Evolutionary conservation across 208 protist species (phyloP), one percentile per base, ranked within the genome.

Genomic region (Acanthamoeba triangularis): DNA sequence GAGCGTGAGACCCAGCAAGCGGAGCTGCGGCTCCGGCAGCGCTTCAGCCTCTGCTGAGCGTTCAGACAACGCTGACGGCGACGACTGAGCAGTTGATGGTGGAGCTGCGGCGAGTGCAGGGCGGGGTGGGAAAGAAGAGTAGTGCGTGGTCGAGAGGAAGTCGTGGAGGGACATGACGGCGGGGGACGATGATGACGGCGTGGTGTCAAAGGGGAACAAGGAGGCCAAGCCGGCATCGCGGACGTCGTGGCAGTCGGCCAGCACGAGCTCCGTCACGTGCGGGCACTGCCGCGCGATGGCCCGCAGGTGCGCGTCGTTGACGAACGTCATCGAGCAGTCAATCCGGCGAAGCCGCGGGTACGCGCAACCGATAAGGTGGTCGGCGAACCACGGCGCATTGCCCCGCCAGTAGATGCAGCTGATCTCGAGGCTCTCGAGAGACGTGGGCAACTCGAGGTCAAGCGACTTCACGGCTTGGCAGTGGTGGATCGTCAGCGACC

Each of bases 321-420:
- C 35, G 41, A 30, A 52, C 33, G 74, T 84, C 74, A 84, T 84
- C 16, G 74, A 54, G n/a, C 35, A 52, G 74, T 84, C 74, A 23
- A 84, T 35, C 23, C 74, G 74, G 37, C 74, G 30, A n/a, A 84
- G 74, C 30, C 25, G 44, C 11, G 74, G 74, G n/a, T 84, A 84
- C 13, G 74, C 41, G 74, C 74, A 28, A n/a, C 44, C 16, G 13
- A 8, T 47, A 35, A 18, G 28, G 59, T n/a, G 59, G 28, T 37
- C 74, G 41, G 41, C 23, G 28, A 84, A 30, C 35, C 44, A 35
- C 41, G 74, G 74, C 13, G 25, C 30, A 52, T 18, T 18, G 74
- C n/a, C 47, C 25, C 20, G 61, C 44, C 74, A 52, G 35, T 84
- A 52, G 28, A 56, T 41, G 44, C 74, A 84, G 74, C 33, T 52